Base-by-base conservation (phyloP, 2,329 filamentous ascomycete species). In the Calonectria crousiana region DNA sequence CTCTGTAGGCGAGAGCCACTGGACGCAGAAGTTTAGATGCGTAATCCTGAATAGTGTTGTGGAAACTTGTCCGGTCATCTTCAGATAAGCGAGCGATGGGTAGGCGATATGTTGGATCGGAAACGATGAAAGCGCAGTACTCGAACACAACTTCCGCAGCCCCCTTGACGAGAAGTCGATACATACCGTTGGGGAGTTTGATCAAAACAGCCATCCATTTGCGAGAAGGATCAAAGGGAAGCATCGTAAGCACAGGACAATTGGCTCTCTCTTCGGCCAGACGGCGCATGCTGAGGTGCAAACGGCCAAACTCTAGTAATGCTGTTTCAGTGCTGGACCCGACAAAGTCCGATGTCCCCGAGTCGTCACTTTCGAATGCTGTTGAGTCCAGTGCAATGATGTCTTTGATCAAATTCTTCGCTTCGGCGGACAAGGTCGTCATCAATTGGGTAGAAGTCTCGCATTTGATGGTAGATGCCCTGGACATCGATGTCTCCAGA, bases 1-100 rank as follows among this genome's bases (percentile, higher is more conserved):
- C 95, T 58, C 91, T 90, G 83, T 94, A 95, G 6, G 94, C 89
- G 76, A 96, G 88, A 23, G 91, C 94, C 69, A 96, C 95, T 0
- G 94, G 95, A 62, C 94, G 92, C 16, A 96, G 89, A 71, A 93
- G 94, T 11, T 91, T 89, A 9, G 89, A 90, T 2, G 94, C 93
- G 79, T 95, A 95, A 16, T 81, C 80, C 13, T 83, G 78, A 11
- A 86, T 86, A 0, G 82, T 84, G 20, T 77, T 78, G n/a, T 81
- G 78, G 23, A 86, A 79, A 51, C 80, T 81, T 26, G 77, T 75
- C 5, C 83, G 80, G n/a, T 82, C 80, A 1, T 82, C 78, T n/a
- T 83, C 81, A 1, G 80, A 80, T 2, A 86, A 76, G 3, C 81
- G 77, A 3, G 75, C 78, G 6, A 81, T 78, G 0, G 79, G 78